These are phyloP conservation scores for Oenanthe javanica DNA, from an alignment of 140 eudicot genomes.

Conservation along the genomic window DNA sequence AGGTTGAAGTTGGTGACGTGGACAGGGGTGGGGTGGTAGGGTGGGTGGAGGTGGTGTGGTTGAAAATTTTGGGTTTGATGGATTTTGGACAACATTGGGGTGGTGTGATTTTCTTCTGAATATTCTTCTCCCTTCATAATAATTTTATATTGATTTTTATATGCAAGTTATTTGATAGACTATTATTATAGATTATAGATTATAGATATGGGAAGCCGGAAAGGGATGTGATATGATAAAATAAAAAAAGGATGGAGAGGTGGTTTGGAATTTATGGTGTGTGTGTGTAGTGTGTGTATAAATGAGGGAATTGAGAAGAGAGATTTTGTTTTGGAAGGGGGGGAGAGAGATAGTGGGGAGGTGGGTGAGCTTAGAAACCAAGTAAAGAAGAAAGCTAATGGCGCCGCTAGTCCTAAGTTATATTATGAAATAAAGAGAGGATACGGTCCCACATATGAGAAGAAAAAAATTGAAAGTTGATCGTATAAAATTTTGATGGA, in stretches of 20 bases:
- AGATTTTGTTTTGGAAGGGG: not conserved
- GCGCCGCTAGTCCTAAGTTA: slow-evolving; percentile 44
- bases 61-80: slow-evolving; percentile 34
- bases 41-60: slow-evolving; percentile 21
- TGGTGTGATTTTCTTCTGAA: slow-evolving; percentile 27
- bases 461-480: no score
- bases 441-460: not conserved
- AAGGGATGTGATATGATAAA: not conserved
- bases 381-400: slow-evolving; percentile 30
- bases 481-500: no score
- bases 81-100: slow-evolving; percentile 50
- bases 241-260: not conserved
- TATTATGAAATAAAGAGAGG: not conserved
- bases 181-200: no score
- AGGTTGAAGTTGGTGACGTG: slow-evolving; percentile 30
- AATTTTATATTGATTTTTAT: not conserved
- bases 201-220: not conserved
- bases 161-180: not conserved
- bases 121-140: slow-evolving; percentile 45
- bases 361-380: slow-evolving; percentile 76
- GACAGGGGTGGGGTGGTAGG: slow-evolving; percentile 26
- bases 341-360: slow-evolving; percentile 5
- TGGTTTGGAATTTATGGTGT: not conserved
- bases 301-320: not conserved
- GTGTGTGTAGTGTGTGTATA: not conserved